These are phyloP conservation scores for Pythium dissotocum DNA, from an alignment of 352 stramenopile genomes.

Conservation along the genomic window DNA sequence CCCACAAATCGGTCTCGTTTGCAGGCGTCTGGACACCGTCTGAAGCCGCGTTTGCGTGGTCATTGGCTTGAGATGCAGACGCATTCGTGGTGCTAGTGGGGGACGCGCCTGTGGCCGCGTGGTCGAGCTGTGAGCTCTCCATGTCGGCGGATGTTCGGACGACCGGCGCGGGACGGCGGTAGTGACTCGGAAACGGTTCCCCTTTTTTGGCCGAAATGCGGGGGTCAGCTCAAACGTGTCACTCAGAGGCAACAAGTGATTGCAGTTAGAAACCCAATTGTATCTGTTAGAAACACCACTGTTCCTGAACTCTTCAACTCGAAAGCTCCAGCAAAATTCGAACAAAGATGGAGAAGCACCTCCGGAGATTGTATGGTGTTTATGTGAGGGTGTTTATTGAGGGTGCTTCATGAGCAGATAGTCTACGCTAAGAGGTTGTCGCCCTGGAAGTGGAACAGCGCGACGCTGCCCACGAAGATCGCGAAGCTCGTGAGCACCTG, in stretches of 20 bases:
- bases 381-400: conserved; percentile 13
- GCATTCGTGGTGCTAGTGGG: neutral
- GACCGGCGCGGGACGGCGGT: neutral
- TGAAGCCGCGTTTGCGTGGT: neutral
- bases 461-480: conserved; percentile 76
- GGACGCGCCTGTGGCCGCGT: neutral
- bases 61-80: neutral
- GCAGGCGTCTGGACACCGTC: neutral
- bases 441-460: conserved; percentile 81
- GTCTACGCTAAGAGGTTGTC: conserved; percentile 78
- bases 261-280: conserved; percentile 1
- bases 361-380: neutral
- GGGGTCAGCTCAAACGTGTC: conserved; percentile 5
- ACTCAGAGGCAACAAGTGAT: neutral
- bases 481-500: conserved; percentile 69
- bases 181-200: conserved; percentile 7
- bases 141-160: conserved; percentile 1
- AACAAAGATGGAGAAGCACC: no score
- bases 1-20: neutral
- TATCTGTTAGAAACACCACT: neutral
- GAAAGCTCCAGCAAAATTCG: no score
- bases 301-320: neutral
- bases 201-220: conserved; percentile 3
- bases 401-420: neutral
- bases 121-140: conserved; percentile 17